Evolutionary conservation across 2,329 filamentous ascomycete genomes (phyloP).

Genomic region (Alternaria conjuncta): DNA sequence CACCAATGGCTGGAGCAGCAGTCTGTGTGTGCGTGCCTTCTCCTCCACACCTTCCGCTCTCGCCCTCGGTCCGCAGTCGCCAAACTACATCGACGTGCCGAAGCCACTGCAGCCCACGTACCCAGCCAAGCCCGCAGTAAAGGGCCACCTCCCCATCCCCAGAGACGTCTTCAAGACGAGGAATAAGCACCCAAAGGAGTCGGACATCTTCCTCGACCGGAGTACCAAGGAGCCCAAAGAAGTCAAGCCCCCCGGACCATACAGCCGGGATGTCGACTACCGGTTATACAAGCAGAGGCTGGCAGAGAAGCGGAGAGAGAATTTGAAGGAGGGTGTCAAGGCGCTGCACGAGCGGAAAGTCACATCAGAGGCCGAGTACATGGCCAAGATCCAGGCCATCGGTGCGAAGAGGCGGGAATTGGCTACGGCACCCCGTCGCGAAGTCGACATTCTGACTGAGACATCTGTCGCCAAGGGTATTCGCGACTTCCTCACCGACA

Average conservation of each 20-base stretch:
- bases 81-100: conserved; percentile 84
- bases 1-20: conserved; percentile 16
- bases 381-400: conserved; percentile 27
- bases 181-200: conserved; percentile 59
- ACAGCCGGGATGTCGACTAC: conserved; percentile 55
- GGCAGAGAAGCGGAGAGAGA: conserved; percentile 72
- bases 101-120: conserved; percentile 73
- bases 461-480: conserved; percentile 40
- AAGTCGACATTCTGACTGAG: conserved; percentile 59
- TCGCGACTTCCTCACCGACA: conserved; percentile 43
- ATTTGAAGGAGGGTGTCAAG: conserved; percentile 73
- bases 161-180: conserved; percentile 73
- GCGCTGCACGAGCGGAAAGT: conserved; percentile 64
- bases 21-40: conserved; percentile 45
- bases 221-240: conserved; percentile 63
- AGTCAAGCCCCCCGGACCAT: conserved; percentile 42
- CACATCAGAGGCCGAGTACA: conserved; percentile 27
- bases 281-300: conserved; percentile 74
- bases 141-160: conserved; percentile 83
- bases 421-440: conserved; percentile 69
- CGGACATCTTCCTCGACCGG: conserved; percentile 64
- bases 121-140: conserved; percentile 59
- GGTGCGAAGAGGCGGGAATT: conserved; percentile 59
- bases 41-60: conserved; percentile 53
- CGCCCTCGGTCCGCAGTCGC: conserved; percentile 80